phyloP scores from a whole-genome alignment of 2,329 filamentous ascomycete genomes.

The Leptodontidium sp. region DNA sequence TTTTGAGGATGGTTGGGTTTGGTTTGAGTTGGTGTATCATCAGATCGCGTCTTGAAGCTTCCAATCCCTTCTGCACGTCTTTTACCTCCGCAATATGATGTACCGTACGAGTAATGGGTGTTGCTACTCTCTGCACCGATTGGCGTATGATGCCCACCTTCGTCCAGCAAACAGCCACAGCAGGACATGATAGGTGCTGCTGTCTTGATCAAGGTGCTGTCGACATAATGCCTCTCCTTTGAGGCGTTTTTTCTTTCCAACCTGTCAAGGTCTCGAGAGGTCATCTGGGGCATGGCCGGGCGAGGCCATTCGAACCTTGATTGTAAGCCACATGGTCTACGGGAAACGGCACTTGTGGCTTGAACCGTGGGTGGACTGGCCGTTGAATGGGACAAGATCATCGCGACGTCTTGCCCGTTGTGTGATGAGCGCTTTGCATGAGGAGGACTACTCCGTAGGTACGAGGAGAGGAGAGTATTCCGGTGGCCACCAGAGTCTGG shows the following conservation, averaged over 20 bases:
- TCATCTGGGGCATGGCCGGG: conserved; percentile 18
- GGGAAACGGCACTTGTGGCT: conserved; percentile 31
- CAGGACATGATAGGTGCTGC: conserved; percentile 9
- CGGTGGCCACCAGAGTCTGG: conserved; percentile 6
- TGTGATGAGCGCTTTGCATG: conserved; percentile 11
- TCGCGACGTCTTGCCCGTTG: conserved; percentile 1
- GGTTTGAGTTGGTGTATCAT: neutral
- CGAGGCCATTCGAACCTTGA: neutral
- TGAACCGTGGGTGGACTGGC: conserved; percentile 24
- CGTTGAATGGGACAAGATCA: conserved; percentile 23
- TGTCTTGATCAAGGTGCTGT: conserved; percentile 15
- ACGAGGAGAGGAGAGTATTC: too few species aligned
- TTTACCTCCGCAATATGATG: neutral
- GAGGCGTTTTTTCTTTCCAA: neutral
- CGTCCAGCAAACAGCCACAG: conserved; percentile 15
- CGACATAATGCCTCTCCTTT: conserved; percentile 21
- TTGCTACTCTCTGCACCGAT: neutral
- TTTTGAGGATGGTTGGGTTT: conserved; percentile 1
- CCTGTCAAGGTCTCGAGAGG: conserved; percentile 22
- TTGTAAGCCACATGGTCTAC: conserved; percentile 23
- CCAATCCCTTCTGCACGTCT: neutral
- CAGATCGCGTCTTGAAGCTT: neutral
- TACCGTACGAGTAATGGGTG: conserved; percentile 10
- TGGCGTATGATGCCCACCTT: neutral
- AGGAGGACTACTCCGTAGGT: too few species aligned